phyloP scores from a whole-genome alignment of 1,284 basidiomycete species.

The Cutaneotrichosporon cyanovorans region DNA sequence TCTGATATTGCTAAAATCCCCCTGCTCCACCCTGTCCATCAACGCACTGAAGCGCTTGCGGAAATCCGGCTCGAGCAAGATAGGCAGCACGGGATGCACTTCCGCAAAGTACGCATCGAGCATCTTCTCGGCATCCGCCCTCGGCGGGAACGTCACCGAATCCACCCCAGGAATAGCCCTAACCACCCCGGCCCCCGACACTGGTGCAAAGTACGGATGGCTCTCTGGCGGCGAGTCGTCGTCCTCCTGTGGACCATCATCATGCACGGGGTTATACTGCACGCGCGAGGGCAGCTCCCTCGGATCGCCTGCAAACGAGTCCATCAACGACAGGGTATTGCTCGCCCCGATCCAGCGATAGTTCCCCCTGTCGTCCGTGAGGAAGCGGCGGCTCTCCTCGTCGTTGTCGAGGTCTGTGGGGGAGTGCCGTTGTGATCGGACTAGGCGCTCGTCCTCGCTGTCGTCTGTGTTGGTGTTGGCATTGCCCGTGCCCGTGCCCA shows the following conservation, averaged over 20 bases:
- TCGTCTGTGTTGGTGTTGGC: conserved; percentile 3
- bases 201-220: conserved; percentile 70
- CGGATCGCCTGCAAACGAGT: conserved; percentile 56
- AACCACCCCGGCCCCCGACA: conserved; percentile 78
- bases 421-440: conserved; percentile 31
- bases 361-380: conserved; percentile 66
- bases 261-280: conserved; percentile 9
- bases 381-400: conserved; percentile 27
- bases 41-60: conserved; percentile 60
- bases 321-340: conserved; percentile 81
- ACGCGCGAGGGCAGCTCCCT: conserved; percentile 11
- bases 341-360: conserved; percentile 87
- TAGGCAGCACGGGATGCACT: conserved; percentile 74
- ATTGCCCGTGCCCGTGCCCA: conserved; percentile 5
- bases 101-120: conserved; percentile 74
- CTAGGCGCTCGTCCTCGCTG: conserved; percentile 7
- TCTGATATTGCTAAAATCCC: conserved; percentile 15
- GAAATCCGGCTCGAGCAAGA: conserved; percentile 74
- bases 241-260: neutral
- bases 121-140: conserved; percentile 76
- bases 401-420: conserved; percentile 49
- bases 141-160: conserved; percentile 75
- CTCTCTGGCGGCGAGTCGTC: conserved; percentile 9
- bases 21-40: conserved; percentile 54
- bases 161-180: conserved; percentile 71